Evolutionary conservation across 176 grass and related monocot genomes (phyloP), one percentile per base, ranked within the genome.

Genomic region (Poa annua): DNA sequence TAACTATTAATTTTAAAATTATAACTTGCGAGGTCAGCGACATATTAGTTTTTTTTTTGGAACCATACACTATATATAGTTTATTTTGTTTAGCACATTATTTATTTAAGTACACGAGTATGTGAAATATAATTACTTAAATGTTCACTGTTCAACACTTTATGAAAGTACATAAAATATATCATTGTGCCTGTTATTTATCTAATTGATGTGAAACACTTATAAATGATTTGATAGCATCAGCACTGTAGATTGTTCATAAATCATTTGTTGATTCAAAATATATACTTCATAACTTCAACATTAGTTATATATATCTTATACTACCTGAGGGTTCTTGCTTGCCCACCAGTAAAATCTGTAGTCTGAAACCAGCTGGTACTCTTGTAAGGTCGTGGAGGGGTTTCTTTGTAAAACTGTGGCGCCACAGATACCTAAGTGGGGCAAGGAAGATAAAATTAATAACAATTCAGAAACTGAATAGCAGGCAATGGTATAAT

Each of bases 331-430:
- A 48, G 21, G 7, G 0, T 72, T 25, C n/a, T 48, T 72, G 69
- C 69, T 72, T 48, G 69, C 24, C 69, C 69, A 17, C 39, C 69
- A 72, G 69, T 72, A 72, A 72, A 72, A 72, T 72, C 69, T 15
- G 12, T 48, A 48, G 21, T 72, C 15, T 5, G 3, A 72, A 8
- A 2, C 69, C 69, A 72, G 6, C 11, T 15, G 21, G 69, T 72
- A 15, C 42, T 26, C 69, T 47, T 72, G 12, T 25, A 47, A 22
- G 85, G 85, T 36, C 74, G 85, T 34, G 78, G 85, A 41, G 65
- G 59, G 8, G 66, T 88, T 86, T 93, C 91, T 88, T 6, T 85
- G 36, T 47, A 93, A 72, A 93, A 93, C 8, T 49, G 61, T 20
- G 91, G 91, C 38, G 59, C 74, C 66, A 16, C 78, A 19, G 81